A percentile compares a stretch with the other conserved stretches of the same genome.
Conservation (phyloP, 2,329 filamentous ascomycete species). For the Xylaria multiplex region DNA sequence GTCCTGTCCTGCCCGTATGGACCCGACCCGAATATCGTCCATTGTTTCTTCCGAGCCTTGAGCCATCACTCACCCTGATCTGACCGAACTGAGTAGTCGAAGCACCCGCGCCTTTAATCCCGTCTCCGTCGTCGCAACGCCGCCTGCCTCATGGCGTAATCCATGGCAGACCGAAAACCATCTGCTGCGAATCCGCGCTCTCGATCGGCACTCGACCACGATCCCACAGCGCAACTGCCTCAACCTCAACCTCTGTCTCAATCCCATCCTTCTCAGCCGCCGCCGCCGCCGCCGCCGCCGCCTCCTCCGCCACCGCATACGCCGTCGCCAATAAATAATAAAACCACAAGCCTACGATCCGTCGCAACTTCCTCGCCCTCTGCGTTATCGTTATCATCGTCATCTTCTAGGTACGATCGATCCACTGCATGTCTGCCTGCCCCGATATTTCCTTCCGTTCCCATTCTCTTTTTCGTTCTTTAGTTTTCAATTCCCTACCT, state of each 20-base stretch:
- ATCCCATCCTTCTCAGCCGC: conserved; percentile 4
- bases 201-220: conserved; percentile 65
- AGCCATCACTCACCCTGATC: background rate
- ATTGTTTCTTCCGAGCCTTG: conserved; percentile 15
- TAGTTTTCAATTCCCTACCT: too few species aligned
- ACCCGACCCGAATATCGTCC: conserved; percentile 29
- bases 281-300: conserved; percentile 11
- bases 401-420: conserved; percentile 48
- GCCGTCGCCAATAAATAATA: conserved; percentile 19
- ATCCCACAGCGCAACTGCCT: conserved; percentile 61
- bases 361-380: conserved; percentile 43
- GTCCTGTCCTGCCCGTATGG: conserved; percentile 7
- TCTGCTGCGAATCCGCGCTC: conserved; percentile 58
- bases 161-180: conserved; percentile 72
- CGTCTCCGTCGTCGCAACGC: conserved; percentile 37
- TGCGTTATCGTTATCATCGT: conserved; percentile 38
- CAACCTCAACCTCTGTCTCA: conserved; percentile 7
- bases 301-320: conserved; percentile 3
- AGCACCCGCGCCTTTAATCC: conserved; percentile 13
- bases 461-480: background rate
- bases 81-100: conserved; percentile 8
- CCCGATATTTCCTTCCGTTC: conserved; percentile 18
- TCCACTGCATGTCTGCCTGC: conserved; percentile 21
- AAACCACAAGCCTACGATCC: conserved; percentile 37
- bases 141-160: conserved; percentile 71